Percentiles rank a stretch among this genome's conserved stretches.
Conservation (phyloP, 805 yeast genomes). For the Metschnikowia gruessii region DNA sequence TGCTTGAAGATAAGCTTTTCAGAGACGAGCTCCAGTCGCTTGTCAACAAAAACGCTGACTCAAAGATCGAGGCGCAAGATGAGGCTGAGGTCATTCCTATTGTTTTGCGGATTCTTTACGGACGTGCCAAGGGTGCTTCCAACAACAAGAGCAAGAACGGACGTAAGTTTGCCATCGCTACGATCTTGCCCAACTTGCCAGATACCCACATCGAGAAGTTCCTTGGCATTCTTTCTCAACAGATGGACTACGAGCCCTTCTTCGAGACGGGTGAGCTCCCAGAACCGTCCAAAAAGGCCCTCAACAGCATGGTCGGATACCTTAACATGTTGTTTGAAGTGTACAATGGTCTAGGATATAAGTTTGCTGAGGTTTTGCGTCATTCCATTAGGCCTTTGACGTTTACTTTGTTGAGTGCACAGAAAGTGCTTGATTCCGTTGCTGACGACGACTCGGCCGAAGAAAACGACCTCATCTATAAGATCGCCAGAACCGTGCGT, state of each 20-base stretch:
- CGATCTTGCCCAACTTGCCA: constrained; percentile 56
- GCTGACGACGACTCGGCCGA: constrained; percentile 1
- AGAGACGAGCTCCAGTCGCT: constrained; percentile 79
- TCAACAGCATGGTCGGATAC: constrained; percentile 63
- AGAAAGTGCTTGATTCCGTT: constrained; percentile 33
- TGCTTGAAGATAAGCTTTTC: constrained; percentile 79
- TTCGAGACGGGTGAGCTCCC: constrained; percentile 5
- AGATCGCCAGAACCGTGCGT: constrained; percentile 58
- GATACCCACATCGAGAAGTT: constrained; percentile 55
- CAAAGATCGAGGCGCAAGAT: constrained; percentile 62
- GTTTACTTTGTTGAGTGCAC: constrained; percentile 54
- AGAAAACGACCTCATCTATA: constrained; percentile 25
- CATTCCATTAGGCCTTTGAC: constrained; percentile 56
- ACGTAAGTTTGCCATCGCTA: constrained; percentile 66
- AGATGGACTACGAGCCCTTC: constrained; percentile 32
- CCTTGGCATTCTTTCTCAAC: constrained; percentile 57
- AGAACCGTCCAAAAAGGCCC: constrained; percentile 17
- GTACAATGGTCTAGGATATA: constrained; percentile 56
- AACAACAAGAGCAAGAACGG: constrained; percentile 70
- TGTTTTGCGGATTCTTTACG: constrained; percentile 75
- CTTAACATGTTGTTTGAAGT: constrained; percentile 58
- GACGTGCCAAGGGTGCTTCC: constrained; percentile 71
- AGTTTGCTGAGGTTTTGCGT: constrained; percentile 47
- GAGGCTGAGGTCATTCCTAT: constrained; percentile 61
- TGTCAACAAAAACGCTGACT: constrained; percentile 46